Evolutionary conservation across 352 stramenopile species (phyloP).

Genomic region (Pythium utonaiense): DNA sequence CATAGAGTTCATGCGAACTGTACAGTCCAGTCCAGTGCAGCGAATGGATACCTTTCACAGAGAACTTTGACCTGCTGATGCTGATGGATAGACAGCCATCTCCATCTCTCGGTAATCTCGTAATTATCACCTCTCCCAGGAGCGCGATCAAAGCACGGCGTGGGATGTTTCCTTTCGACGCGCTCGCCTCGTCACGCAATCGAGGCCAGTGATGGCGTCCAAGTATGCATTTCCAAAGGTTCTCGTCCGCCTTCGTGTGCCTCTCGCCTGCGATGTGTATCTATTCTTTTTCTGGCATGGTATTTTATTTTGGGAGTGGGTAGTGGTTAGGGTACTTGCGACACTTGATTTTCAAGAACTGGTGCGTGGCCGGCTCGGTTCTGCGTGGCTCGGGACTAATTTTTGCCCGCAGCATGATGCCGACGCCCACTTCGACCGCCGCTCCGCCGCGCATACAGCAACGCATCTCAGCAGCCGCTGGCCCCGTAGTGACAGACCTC

Average conservation of each 20-base stretch:
- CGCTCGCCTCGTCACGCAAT: constrained; percentile 14
- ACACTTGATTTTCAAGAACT: constrained; percentile 16
- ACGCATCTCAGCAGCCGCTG: constrained; percentile 11
- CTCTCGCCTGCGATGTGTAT: background rate
- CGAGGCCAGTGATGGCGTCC: no score
- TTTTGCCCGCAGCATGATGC: constrained; percentile 19
- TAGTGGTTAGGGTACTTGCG: constrained; percentile 17
- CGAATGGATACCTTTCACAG: no score
- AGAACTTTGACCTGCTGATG: no score
- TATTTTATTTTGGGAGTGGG: constrained; percentile 14
- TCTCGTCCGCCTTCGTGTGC: background rate
- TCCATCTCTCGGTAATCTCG: no score
- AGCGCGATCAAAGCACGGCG: background rate
- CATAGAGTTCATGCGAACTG: no score
- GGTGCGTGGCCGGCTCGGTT: constrained; percentile 18
- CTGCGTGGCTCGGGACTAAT: constrained; percentile 10
- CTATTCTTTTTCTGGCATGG: constrained; percentile 20
- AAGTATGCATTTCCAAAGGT: background rate
- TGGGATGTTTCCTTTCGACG: background rate
- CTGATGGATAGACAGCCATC: no score
- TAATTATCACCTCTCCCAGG: no score
- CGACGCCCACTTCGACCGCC: background rate
- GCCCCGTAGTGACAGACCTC: background rate
- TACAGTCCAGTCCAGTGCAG: no score
- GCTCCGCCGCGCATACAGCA: background rate